Evolutionary conservation across 345 rosid genomes (phyloP).

Genomic region (Sapria himalayana): DNA sequence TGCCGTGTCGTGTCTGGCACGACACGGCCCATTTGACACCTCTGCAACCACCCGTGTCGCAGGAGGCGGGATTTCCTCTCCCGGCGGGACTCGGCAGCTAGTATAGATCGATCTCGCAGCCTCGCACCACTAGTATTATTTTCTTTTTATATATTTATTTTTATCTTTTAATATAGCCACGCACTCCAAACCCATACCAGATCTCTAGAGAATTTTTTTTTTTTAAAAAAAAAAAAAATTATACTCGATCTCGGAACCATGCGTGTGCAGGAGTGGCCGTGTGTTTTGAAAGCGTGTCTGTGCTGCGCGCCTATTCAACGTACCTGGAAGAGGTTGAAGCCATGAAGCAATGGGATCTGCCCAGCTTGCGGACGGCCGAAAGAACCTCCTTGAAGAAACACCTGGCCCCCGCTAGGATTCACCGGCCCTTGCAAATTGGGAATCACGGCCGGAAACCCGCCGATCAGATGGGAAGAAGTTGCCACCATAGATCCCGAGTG

Average conservation of each 20-base stretch:
- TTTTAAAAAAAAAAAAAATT: not conserved
- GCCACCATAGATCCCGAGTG: constrained; percentile 34
- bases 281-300: not conserved
- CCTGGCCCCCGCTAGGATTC: constrained; percentile 26
- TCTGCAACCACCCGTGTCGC: too few species aligned
- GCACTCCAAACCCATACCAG: not conserved
- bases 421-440: constrained; percentile 65
- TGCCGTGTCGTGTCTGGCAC: too few species aligned
- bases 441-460: constrained; percentile 43
- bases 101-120: too few species aligned
- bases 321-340: constrained; percentile 80
- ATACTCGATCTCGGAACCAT: not conserved
- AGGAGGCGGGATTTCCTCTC: too few species aligned
- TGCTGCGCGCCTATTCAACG: not conserved
- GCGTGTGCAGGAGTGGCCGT: too few species aligned
- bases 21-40: too few species aligned
- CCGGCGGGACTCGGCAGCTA: too few species aligned
- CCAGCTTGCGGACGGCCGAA: constrained; percentile 61
- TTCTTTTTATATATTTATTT: not conserved
- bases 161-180: not conserved
- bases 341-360: constrained; percentile 69
- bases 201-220: not conserved
- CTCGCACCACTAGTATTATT: too few species aligned
- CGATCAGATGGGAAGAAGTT: constrained; percentile 28
- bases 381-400: constrained; percentile 60